A percentile compares a stretch with the other conserved stretches of the same genome.
Conservation (phyloP, 2,329 filamentous ascomycete genomes). For the Ophiostoma sp. region DNA sequence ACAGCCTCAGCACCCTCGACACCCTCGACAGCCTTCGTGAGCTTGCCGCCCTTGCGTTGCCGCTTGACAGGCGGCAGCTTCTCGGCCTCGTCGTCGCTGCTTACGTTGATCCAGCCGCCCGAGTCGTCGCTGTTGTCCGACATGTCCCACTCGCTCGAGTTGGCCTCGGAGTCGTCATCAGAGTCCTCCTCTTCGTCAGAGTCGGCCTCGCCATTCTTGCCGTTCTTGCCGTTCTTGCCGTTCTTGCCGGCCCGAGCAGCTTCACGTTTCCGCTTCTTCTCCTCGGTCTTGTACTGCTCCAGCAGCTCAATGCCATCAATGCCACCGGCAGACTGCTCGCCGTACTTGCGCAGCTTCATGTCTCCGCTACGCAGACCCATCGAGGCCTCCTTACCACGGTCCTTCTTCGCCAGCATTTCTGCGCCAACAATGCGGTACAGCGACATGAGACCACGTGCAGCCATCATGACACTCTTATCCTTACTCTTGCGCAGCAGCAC, state of each 20-base stretch:
- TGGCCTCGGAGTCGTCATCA: conserved; percentile 50
- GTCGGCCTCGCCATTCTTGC: conserved; percentile 55
- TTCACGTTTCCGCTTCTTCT: conserved; percentile 65
- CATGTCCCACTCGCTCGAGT: conserved; percentile 57
- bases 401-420: conserved; percentile 80
- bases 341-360: conserved; percentile 71
- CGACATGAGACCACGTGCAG: conserved; percentile 82
- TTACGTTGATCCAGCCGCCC: conserved; percentile 90
- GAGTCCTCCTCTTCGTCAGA: conserved; percentile 56
- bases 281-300: conserved; percentile 89
- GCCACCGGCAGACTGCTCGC: conserved; percentile 70
- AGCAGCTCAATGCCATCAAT: conserved; percentile 91
- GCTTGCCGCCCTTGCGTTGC: conserved; percentile 35
- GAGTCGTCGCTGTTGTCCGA: conserved; percentile 62
- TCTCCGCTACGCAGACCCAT: conserved; percentile 71
- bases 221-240: conserved; percentile 55
- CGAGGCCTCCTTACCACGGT: conserved; percentile 84
- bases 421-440: conserved; percentile 89
- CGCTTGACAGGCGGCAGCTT: conserved; percentile 65
- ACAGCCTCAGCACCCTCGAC: not conserved
- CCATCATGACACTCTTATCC: conserved; percentile 99
- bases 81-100: conserved; percentile 71
- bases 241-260: conserved; percentile 46
- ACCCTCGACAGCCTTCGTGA: not conserved
- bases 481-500: conserved; percentile 96